Base-by-base conservation (phyloP, 2,329 filamentous ascomycete genomes). In the Lasiodiplodia gonubiensis region DNA sequence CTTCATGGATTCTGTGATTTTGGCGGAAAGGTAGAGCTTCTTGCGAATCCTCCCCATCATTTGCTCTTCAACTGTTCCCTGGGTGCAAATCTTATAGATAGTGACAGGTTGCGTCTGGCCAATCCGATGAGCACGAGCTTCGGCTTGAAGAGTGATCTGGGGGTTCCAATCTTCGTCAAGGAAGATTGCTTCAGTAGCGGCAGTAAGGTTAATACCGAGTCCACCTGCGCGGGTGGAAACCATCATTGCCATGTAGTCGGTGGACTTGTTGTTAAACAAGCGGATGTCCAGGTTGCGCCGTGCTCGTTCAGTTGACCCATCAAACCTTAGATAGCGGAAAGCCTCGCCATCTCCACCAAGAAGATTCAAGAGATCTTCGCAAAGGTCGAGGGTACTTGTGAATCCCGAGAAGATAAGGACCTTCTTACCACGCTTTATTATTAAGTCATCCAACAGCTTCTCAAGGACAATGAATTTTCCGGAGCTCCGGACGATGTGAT, bases 1-100 rank as follows among this genome's bases (percentile, higher is more conserved):
- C 51, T 83, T 80, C 84, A 88, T 87, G 1, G 82, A 83, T 68
- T 88, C 86, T 0, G 85, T 88, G 21, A 89, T 85, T 71, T 88
- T 89, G 0, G 85, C 81, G 0, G 86, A 88, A 0, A 89, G 78
- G 69, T 89, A 89, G 0, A 88, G 77, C 75, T 89, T 89, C 79
- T 89, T 89, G 7, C 82, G 80, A n/a, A 87, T 84, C 1, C 85
- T 78, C 0, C 84, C 81, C 73, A 85, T 80, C 84, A 88, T 88
- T 67, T 88, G 86, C 69, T 86, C 84, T 69, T 88, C 86, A 0
- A 88, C 84, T 0, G 86, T 88, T 1, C 86, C 86, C 65, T 83
- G 83, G 0, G 86, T 85, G 68, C 84, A 85, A 0, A 88, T 75
- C 70, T 86, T 86, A 74, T 86, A 87, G 8, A 88, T 79, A 0